These are phyloP conservation scores for Sporisorium scitamineum DNA, from an alignment of 1,284 basidiomycete genomes.

Conservation along the genomic window DNA sequence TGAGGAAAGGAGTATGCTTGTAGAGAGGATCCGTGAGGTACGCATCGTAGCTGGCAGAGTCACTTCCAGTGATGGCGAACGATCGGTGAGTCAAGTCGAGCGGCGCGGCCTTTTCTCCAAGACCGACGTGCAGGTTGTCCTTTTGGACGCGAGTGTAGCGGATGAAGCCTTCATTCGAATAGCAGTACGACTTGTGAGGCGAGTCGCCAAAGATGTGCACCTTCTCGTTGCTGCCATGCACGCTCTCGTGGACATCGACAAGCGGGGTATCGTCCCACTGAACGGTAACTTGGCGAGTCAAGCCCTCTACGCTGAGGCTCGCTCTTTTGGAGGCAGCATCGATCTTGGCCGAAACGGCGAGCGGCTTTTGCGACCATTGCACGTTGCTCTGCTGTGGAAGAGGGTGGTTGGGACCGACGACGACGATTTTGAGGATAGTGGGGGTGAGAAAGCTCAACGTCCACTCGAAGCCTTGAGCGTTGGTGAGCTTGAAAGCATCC, in stretches of 20 bases:
- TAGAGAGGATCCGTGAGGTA: constrained; percentile 71
- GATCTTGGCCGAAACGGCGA: constrained; percentile 62
- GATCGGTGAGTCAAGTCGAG: constrained; percentile 68
- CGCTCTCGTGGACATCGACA: constrained; percentile 61
- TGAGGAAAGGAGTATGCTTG: constrained; percentile 71
- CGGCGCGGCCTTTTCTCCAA: constrained; percentile 71
- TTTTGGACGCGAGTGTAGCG: constrained; percentile 51
- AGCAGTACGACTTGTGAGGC: constrained; percentile 69
- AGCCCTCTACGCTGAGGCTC: constrained; percentile 47
- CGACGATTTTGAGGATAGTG: constrained; percentile 66
- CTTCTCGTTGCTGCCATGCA: constrained; percentile 39
- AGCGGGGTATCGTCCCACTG: constrained; percentile 59
- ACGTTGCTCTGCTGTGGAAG: constrained; percentile 70
- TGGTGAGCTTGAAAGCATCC: constrained; percentile 47
- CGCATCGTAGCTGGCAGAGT: constrained; percentile 71
- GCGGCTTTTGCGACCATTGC: constrained; percentile 53
- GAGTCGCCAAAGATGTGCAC: constrained; percentile 68
- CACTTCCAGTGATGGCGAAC: constrained; percentile 68
- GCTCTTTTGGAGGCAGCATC: constrained; percentile 36
- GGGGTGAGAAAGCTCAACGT: constrained; percentile 67
- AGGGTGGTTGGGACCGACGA: constrained; percentile 69
- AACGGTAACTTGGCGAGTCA: constrained; percentile 38
- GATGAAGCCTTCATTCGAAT: constrained; percentile 69
- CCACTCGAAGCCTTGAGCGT: constrained; percentile 66
- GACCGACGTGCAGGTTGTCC: constrained; percentile 68